These are phyloP conservation scores for Beauveria australis DNA, from an alignment of 2,329 filamentous ascomycete species.

Conservation along the genomic window DNA sequence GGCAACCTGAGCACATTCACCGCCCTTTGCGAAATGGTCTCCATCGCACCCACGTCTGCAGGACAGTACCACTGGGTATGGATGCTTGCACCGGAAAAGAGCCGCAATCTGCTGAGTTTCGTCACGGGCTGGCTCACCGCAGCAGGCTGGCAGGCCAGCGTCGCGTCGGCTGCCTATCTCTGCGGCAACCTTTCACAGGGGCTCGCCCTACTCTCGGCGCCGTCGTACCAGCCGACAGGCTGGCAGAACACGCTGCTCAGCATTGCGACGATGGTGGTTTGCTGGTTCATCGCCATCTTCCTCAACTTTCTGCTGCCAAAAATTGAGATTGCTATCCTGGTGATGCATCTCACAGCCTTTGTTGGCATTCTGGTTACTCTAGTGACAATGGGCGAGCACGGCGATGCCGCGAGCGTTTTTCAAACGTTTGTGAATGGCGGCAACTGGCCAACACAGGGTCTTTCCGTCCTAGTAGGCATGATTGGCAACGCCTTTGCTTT, in stretches of 20 bases:
- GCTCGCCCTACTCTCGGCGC: not conserved
- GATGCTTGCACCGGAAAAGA: constrained; percentile 33
- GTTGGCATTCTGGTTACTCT: constrained; percentile 7
- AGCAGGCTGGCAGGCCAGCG: constrained; percentile 20
- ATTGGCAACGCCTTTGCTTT: constrained; percentile 31
- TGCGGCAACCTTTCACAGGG: not conserved
- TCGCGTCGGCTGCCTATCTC: constrained; percentile 15
- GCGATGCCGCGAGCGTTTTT: constrained; percentile 6
- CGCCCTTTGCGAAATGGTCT: constrained; percentile 25
- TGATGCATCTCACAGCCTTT: constrained; percentile 8
- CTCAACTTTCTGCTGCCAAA: constrained; percentile 10
- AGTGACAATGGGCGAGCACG: not conserved
- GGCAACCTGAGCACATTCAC: constrained; percentile 30
- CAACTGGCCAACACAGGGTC: constrained; percentile 27
- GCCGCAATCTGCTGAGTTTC: constrained; percentile 33
- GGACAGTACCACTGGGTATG: constrained; percentile 51
- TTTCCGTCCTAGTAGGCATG: constrained; percentile 34
- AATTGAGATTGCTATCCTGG: constrained; percentile 8
- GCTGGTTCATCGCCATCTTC: not conserved
- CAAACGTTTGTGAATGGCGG: constrained; percentile 27
- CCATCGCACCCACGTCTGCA: constrained; percentile 37
- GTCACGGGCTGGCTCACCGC: constrained; percentile 20
- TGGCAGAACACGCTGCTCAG: constrained; percentile 9
- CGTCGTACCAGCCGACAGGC: not conserved
- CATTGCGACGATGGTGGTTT: not conserved